Evolutionary conservation across 2,329 filamentous ascomycete species (phyloP), one percentile per base, ranked within the genome.

Genomic region (Scedosporium boydii): DNA sequence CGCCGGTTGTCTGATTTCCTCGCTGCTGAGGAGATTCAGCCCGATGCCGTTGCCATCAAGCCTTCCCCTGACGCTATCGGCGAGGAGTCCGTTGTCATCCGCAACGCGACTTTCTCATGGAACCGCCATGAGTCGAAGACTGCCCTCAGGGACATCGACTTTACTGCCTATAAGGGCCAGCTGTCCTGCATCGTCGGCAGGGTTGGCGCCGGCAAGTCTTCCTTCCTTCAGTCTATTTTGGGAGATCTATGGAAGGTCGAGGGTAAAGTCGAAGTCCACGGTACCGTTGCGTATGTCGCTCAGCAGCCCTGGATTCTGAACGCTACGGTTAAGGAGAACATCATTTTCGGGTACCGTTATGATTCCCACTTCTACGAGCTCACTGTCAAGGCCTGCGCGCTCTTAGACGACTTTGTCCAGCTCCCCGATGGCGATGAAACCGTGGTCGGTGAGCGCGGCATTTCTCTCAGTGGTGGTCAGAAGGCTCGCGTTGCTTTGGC

Each of bases 251-350:
- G 89, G 87, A 98, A 97, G 73, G 81, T 88, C 59, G 86, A 90
- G 64, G 95, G 95, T 58, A 82, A 90, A 65, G 93, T 97, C 3
- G 81, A 89, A 62, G 82, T 99, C 9, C 87, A 90, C 68, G 96
- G 95, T 57, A 85, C 82, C 29, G 84, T 91, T 48, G 95, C 95
- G 1, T 99, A 98, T 72, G 95, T 96, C 63, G 90, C 92, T 16
- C 96, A 99, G 73, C 87, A 90, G 69, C 81, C 92, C 21, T 99
- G 96, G 95, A 90, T 99, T 60, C 93, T 98, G 87, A 99, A 99
- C 71, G 95, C 95, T 7, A 96, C 90, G 34, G 93, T 99, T 63
- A 91, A 92, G 69, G 95, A 99, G 71, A 99, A 99, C 71, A 96
- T 99, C 68, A 82, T 97, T 4, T 99, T 99, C 70, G 95, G 95